Conservation (phyloP, 2,329 filamentous ascomycete genomes). For the Monilinia fructigena region DNA sequence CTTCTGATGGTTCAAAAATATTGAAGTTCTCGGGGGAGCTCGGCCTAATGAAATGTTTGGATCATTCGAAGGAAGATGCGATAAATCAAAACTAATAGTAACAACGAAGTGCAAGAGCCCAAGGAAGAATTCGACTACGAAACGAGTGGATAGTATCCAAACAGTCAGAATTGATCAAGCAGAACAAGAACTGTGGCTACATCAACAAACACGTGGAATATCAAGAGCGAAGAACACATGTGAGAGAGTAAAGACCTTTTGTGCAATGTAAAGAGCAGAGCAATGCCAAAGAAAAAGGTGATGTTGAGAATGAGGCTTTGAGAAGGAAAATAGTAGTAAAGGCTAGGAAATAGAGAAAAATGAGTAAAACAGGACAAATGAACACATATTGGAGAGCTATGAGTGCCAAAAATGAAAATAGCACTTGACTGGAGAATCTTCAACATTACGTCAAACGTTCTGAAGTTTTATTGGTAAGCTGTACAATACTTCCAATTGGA, state of each 20-base stretch:
- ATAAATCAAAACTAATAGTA: background rate
- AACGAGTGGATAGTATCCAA: background rate
- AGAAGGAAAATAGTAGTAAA: background rate
- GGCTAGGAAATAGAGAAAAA: background rate
- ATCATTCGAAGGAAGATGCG: no score
- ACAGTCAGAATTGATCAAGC: background rate
- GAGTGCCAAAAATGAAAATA: background rate
- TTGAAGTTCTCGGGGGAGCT: background rate
- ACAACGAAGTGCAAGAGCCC: background rate
- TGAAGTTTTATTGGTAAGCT: background rate
- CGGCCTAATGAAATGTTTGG: fast-evolving
- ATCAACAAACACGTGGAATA: background rate
- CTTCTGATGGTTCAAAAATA: background rate
- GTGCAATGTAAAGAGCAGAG: background rate
- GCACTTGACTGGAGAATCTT: background rate
- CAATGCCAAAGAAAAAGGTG: background rate
- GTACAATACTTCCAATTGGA: background rate
- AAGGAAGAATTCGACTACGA: background rate
- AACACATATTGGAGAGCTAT: background rate
- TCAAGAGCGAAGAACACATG: background rate
- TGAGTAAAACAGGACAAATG: background rate
- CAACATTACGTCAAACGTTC: background rate
- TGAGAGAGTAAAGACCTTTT: background rate
- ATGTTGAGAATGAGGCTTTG: background rate
- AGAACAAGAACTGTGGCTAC: background rate